Conservation (phyloP, 345 rosid species). For the Mallotus nudiflorus region DNA sequence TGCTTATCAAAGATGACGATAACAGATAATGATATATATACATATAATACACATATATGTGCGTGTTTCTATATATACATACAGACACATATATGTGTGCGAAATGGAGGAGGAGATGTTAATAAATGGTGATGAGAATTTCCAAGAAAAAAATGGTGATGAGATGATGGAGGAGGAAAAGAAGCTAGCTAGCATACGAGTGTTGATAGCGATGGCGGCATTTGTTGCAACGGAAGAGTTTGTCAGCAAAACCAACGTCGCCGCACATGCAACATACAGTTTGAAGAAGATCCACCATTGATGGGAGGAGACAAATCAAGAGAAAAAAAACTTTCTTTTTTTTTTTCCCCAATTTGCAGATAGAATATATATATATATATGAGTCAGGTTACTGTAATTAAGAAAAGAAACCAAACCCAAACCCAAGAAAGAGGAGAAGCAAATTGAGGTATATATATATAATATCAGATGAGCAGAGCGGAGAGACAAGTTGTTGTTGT, state of each 20-base stretch:
- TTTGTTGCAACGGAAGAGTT: constrained; percentile 91
- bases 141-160: too few species aligned
- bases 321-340: not conserved
- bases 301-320: not conserved
- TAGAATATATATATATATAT: not conserved
- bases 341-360: not conserved
- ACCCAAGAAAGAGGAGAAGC: not conserved
- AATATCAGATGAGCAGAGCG: not conserved
- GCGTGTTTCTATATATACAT: not conserved
- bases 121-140: too few species aligned
- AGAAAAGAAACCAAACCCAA: not conserved
- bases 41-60: not conserved
- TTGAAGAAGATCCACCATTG: constrained; percentile 84
- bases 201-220: constrained; percentile 89
- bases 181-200: constrained; percentile 51
- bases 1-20: constrained; percentile 23
- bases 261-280: constrained; percentile 97
- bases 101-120: not conserved
- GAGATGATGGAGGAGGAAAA: not conserved
- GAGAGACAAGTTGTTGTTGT: constrained; percentile 10
- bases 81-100: not conserved
- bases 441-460: not conserved
- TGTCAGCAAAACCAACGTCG: constrained; percentile 92
- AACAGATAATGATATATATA: constrained; percentile 5
- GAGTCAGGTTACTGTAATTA: too few species aligned